Base-by-base conservation (phyloP, 129 eudicot genomes). In the Tanacetum coccineum region DNA sequence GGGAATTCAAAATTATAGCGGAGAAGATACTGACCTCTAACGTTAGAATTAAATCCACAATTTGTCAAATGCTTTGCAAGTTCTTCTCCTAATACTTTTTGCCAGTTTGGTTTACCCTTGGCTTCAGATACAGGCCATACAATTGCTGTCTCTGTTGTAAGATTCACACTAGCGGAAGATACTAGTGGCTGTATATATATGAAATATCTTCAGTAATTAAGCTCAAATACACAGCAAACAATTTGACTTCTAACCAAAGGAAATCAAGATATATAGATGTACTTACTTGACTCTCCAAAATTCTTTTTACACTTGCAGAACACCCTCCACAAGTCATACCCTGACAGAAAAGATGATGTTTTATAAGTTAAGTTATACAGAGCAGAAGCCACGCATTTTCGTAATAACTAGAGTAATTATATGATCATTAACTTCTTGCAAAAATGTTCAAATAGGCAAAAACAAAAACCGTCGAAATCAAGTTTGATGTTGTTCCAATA, bases 281-380 rank as follows among this genome's bases (percentile, higher is more conserved):
- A 75, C 98, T 78, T 71, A 93, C 99, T 76, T 82, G 96, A 73
- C 83, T 84, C 66, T 93, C 99, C 57, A 93, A 78, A 74, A 93
- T 93, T 68, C 95, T 76, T 87, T 89, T 93, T 73, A 93, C 99
- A 52, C 87, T 89, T n/a, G 95, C 95, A 26, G 89, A 91, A 77
- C 99, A 93, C 13, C 99, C 99, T 54, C 99, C 99, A 60, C 99
- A 93, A 10, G 88, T 73, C 99, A 93, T 93, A 46, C 99, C 99
- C 99, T 93, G 54, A 71, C 46, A 80, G 51, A 74, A 14, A 62
- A 53, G 47, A 50, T 20, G 47, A 50, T 20, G 54, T 54, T 39
- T 13, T 26, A 25, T 55, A 32, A 22, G 49, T 56, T 45, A 4
- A 59, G 20, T 8, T 18, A 13, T 52, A 66, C 51, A 53, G 18